Conservation (phyloP, 345 rosid species). For the Ceriops zippeliana region DNA sequence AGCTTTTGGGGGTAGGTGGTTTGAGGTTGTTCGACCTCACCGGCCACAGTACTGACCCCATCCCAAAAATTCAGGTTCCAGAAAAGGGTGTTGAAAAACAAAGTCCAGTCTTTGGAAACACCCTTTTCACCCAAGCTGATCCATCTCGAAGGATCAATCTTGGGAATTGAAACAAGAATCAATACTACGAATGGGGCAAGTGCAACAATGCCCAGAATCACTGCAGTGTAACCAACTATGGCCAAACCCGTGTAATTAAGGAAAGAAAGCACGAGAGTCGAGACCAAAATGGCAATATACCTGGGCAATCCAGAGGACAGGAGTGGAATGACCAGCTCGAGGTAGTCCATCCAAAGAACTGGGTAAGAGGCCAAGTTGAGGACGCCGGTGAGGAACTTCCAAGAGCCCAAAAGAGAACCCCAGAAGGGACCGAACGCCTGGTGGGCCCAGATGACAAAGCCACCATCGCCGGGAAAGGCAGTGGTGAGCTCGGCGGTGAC, state of each 20-base stretch:
- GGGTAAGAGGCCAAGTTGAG: slow-evolving; percentile 25
- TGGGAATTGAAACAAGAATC: slow-evolving; percentile 20
- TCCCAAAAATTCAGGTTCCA: slow-evolving; percentile 36
- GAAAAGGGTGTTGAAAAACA: slow-evolving; percentile 26
- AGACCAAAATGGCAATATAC: slow-evolving; percentile 3
- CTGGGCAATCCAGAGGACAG: slow-evolving; percentile 19
- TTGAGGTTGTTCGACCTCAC: slow-evolving; percentile 28
- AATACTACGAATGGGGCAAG: slow-evolving; percentile 22
- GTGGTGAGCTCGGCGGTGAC: slow-evolving; percentile 33
- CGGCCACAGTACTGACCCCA: slow-evolving; percentile 27
- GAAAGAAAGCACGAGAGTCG: slow-evolving; percentile 15
- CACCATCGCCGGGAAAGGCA: slow-evolving; percentile 31
- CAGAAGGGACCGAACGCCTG: slow-evolving; percentile 27
- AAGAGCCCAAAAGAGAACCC: slow-evolving; percentile 29
- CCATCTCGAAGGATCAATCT: slow-evolving; percentile 28
- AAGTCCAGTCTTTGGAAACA: slow-evolving; percentile 18
- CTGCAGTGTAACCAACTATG: slow-evolving; percentile 24
- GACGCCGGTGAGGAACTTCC: slow-evolving; percentile 31
- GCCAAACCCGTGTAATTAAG: slow-evolving; percentile 22
- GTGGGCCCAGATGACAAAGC: slow-evolving; percentile 29
- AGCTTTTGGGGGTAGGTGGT: slow-evolving; percentile 23
- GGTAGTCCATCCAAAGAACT: slow-evolving; percentile 25
- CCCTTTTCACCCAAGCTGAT: slow-evolving; percentile 17
- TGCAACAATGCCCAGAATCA: slow-evolving; percentile 13
- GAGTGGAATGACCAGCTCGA: slow-evolving; percentile 15